A percentile compares a stretch with the other conserved stretches of the same genome.
Evolutionary conservation across 1,284 basidiomycete species (phyloP).

Genomic region (Pseudozyma thailandica): DNA sequence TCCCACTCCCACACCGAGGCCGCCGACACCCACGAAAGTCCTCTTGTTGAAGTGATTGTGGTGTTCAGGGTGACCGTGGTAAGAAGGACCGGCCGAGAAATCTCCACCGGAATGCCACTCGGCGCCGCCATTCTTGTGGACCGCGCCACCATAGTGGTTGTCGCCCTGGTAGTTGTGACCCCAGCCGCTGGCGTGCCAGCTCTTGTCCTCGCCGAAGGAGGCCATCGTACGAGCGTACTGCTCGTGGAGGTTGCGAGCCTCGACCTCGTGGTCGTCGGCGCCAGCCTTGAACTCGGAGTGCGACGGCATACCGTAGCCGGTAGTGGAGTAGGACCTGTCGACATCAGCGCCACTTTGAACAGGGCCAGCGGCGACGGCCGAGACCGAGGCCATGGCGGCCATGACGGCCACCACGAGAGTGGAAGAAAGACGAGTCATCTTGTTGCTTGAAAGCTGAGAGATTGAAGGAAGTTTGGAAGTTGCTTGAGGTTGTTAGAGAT

Average conservation of each 20-base stretch:
- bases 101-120: no score
- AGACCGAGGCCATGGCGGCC: conserved; percentile 18
- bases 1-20: no score
- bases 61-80: no score
- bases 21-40: no score
- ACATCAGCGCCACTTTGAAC: neutral
- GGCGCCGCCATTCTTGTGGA: neutral
- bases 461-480: neutral
- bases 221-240: neutral
- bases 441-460: neutral
- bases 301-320: neutral
- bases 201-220: neutral
- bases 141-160: neutral
- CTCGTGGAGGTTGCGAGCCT: neutral
- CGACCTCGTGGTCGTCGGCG: neutral
- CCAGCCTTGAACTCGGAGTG: neutral
- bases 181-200: neutral
- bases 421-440: conserved; percentile 32
- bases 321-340: neutral
- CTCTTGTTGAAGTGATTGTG: no score
- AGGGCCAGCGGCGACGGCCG: neutral
- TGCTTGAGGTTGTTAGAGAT: neutral
- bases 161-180: neutral
- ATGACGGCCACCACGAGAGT: conserved; percentile 24
- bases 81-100: no score